Conservation (phyloP, 768 basidiomycete species). For the Suillus subaureus region DNA sequence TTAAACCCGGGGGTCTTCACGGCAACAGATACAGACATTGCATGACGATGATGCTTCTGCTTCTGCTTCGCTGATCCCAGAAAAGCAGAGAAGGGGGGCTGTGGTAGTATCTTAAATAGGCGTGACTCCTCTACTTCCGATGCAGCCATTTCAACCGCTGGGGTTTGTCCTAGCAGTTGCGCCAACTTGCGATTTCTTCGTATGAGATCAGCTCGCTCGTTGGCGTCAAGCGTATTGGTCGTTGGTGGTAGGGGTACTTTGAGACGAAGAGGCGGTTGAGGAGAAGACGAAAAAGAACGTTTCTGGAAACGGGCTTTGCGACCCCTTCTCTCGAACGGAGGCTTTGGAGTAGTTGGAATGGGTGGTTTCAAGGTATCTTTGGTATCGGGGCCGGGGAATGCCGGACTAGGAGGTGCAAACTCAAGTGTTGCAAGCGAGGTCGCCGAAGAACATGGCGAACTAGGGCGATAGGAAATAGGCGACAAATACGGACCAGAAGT, state of each 20-base stretch:
- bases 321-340: constrained; percentile 41
- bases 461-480: constrained; percentile 16
- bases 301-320: constrained; percentile 22
- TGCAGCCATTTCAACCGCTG: constrained; percentile 42
- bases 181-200: constrained; percentile 76
- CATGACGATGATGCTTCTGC: constrained; percentile 30
- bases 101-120: constrained; percentile 22
- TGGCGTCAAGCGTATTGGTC: constrained; percentile 63
- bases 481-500: constrained; percentile 16
- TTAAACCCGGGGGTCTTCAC: constrained; percentile 20
- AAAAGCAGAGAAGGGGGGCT: constrained; percentile 29
- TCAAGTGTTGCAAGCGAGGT: constrained; percentile 33
- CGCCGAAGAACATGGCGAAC: constrained; percentile 28
- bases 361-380: constrained; percentile 39
- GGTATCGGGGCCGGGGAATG: constrained; percentile 4
- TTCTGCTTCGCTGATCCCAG: constrained; percentile 29
- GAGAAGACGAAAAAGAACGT: constrained; percentile 34
- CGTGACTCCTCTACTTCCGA: constrained; percentile 30
- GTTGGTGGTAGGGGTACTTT: constrained; percentile 54
- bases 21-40: constrained; percentile 32
- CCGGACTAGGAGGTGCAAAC: constrained; percentile 26
- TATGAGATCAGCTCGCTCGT: constrained; percentile 72
- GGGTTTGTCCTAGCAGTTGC: constrained; percentile 77
- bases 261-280: constrained; percentile 17
- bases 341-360: constrained; percentile 49